Evolutionary conservation across 78 protist genomes (phyloP), one percentile per base, ranked within the genome.

Genomic region (Dictyostelium firmibasis): DNA sequence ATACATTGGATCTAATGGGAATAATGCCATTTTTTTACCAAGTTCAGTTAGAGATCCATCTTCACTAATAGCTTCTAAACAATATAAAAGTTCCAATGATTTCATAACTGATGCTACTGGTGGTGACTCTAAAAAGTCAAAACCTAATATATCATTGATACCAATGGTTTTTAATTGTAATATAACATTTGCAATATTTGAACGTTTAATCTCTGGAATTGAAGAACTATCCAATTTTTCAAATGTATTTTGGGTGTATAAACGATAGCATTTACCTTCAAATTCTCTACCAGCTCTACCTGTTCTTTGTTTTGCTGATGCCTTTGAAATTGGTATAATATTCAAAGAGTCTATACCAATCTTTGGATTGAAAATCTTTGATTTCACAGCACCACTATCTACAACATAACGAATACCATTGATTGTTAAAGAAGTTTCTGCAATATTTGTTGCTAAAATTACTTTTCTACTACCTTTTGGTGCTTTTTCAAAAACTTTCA

Each of bases 401-500:
- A 98, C 96, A n/a, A 97, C 99, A 70, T 95, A 96, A 25, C 86
- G 44, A 74, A 97, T 95, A 25, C 98, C 98, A 50, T 96, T 43
- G 87, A 99, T 96, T 14, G 99, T 99, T 6, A 99, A 47, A 2
- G 99, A 98, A 1, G 99, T 98, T 67, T 99, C 99, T 2, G 99
- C 99, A 27, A 99, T 97, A 75, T 99, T 99, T 1, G 99, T 99
- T 10, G 99, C 96, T 1, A 98, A 81, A 13, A 98, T 86, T 31
- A 98, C 96, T 91, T 98, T 98, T 64, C 99, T 95, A 11, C 84
- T 23, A 1, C 98, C 98, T 6, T n/a, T 74, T 2, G 99, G 99
- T 25, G 98, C 79, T 7, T 93, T 96, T 25, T 78, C 98, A 50
- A 98, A 98, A 11, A 85, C 99, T 25, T 76, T 91, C 97, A 91